A percentile compares a stretch with the other conserved stretches of the same genome.
These are phyloP conservation scores for Aureobasidium sp. DNA, from an alignment of 2,329 filamentous ascomycete genomes.

Conservation along the genomic window DNA sequence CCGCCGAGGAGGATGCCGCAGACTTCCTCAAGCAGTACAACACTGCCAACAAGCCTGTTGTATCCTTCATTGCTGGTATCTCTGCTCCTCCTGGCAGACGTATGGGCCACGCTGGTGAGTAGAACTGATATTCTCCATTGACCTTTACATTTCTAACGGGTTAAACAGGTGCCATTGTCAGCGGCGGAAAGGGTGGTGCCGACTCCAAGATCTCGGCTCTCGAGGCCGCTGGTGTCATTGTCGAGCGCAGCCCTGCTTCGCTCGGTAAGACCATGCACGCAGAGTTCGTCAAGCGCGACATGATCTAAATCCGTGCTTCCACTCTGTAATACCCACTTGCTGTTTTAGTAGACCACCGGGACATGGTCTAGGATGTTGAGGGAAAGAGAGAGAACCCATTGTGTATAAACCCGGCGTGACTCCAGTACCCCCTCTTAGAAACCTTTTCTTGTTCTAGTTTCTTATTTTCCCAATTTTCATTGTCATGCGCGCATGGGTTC, in stretches of 20 bases:
- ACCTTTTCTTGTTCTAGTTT: constrained; percentile 6
- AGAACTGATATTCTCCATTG: background rate
- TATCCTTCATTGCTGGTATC: constrained; percentile 98
- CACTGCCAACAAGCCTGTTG: constrained; percentile 88
- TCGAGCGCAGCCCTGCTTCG: constrained; percentile 86
- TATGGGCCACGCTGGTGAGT: constrained; percentile 89
- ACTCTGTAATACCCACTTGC: constrained; percentile 13
- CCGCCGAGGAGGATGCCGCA: constrained; percentile 94
- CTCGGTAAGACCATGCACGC: constrained; percentile 91
- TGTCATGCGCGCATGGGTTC: constrained; percentile 11
- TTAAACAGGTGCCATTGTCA: constrained; percentile 73
- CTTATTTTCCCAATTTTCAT: constrained; percentile 4
- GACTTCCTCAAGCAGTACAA: constrained; percentile 93
- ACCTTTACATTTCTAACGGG: constrained; percentile 4
- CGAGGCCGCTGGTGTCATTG: constrained; percentile 86
- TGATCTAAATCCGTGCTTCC: constrained; percentile 59
- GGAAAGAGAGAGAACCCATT: constrained; percentile 11
- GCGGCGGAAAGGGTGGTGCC: constrained; percentile 93
- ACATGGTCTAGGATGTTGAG: background rate
- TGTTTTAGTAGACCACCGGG: constrained; percentile 5
- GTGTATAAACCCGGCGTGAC: constrained; percentile 11
- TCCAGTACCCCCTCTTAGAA: constrained; percentile 10
- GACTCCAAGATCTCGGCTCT: constrained; percentile 97
- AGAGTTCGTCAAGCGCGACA: constrained; percentile 92
- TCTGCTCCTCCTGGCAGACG: constrained; percentile 90